phyloP scores from a whole-genome alignment of 139 green algal genomes.

The Micractinium sp. region DNA sequence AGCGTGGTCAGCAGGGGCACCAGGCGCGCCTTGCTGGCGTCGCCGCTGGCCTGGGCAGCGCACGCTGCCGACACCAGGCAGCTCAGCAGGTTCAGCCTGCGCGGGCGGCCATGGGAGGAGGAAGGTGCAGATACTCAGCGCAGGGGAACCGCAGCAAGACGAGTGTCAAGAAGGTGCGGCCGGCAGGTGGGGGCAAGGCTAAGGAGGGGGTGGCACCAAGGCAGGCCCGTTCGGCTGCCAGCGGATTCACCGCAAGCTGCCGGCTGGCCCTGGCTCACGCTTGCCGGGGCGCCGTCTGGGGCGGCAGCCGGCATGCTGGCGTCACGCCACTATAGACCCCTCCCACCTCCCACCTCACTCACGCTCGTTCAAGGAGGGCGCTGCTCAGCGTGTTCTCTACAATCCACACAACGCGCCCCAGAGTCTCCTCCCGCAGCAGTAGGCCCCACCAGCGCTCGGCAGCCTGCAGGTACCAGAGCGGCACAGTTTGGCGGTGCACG shows the following conservation, averaged over 20 bases:
- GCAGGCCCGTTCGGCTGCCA: not conserved
- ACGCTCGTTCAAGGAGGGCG: slow-evolving; percentile 18
- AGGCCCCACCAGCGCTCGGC: slow-evolving; percentile 1
- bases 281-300: no score
- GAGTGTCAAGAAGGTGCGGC: not conserved
- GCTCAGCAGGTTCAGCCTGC: slow-evolving; percentile 18
- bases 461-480: not conserved
- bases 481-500: not conserved
- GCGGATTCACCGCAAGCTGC: no score
- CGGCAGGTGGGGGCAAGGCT: not conserved
- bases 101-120: not conserved
- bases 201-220: not conserved
- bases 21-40: not conserved
- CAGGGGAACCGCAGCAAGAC: not conserved
- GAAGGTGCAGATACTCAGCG: not conserved
- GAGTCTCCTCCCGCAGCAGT: not conserved
- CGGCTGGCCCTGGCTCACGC: no score
- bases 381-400: slow-evolving; percentile 28
- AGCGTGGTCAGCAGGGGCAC: not conserved
- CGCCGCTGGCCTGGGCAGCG: not conserved
- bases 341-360: not conserved
- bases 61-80: not conserved
- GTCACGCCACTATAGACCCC: not conserved
- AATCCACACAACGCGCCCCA: slow-evolving; percentile 26
- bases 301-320: no score